Base-by-base conservation (phyloP, 1,284 basidiomycete genomes). In the Trichosporon coremiiforme region DNA sequence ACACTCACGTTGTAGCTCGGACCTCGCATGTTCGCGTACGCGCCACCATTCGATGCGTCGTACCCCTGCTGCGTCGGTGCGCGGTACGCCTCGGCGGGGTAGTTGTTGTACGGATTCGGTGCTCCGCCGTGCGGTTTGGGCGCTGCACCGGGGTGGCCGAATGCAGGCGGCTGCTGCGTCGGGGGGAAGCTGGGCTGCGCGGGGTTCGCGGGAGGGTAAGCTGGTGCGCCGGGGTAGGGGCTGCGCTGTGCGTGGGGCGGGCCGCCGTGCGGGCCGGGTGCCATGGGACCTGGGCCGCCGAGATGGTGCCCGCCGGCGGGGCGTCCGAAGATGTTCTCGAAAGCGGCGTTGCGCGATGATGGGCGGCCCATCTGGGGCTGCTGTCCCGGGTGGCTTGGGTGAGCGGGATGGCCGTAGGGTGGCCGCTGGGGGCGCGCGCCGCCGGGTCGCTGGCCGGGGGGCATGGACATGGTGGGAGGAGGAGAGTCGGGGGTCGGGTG, bases 291-390 rank as follows among this genome's bases (percentile, higher is more conserved):
- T 33, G 75, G 76, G 55, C 29, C 29, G 35, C 76, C 76, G 41
- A 80, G 69, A 66, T 84, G 83, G 76, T 84, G 83, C 0, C 75
- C 79, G 6, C 76, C 81, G 5, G 82, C 78, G 25, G 82, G 80
- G 33, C 82, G 67, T 17, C 83, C 83, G 71, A 84, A 84, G 74
- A 84, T 84, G 72, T 79, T 82, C 66, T 83, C 82, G 70, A 84
- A 84, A 8, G 77, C 82, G 63, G 83, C 80, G 72, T 81, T 81
- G 64, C 81, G 72, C 47, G 70, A 73, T 41, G 72, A 77, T 68
- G 62, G 50, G 38, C 57, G 38, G 0, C 60, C 66, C 45, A 62
- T 50, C 66, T 20, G 53, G 31, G 50, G 55, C 29, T 22, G 53
- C 29, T 25, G 69, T 22, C 50, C 50, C 17, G 65, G 22, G 22